Base-by-base conservation (phyloP, 805 yeast genomes). In the Wickerhamomyces queroliae region DNA sequence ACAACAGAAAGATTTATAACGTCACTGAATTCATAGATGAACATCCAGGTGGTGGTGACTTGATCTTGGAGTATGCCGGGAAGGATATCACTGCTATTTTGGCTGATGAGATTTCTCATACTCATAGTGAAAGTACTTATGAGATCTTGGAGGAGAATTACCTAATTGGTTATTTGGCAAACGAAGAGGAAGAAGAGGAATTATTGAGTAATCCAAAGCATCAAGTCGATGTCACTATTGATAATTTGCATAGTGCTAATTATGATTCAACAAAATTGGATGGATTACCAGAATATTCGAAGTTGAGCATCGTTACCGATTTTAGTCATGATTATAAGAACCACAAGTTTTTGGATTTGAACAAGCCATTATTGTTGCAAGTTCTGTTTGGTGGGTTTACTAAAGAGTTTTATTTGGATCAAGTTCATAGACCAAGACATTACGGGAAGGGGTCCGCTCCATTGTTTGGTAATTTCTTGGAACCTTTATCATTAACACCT, bases 401-500 rank as follows among this genome's bases (percentile, higher is more conserved):
- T 31, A 91, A 86, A 59, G 95, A 87, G 32, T 91, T 93, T 56
- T 93, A 93, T 62, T 70, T 93, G 56, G 96, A 89, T 59, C 97
- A 93, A 64, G 93, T 93, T 32, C 99, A 93, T 63, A 80, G 97
- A 64, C 99, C 99, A 39, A 81, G 99, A 59, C 99, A 93, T 63
- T 93, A 90, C 59, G 98, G 98, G 48, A 81, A 89, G 59, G 97
- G 96, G 10, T 87, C 96, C 3, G 99, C 99, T 11, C 96, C 90
- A 7, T 61, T 93, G 39, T 93, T 93, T 62, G 99, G 99, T 36
- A 89, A 90, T 63, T 85, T 91, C 62, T 67, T 93, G 44, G 99
- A 93, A 64, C 97, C 97, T 5, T 58, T 93, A 20, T 79, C 95
- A 7, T 69, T 83, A 55, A 93, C 99, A 3, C 83, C 97, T 11